Base-by-base conservation (phyloP, 2,329 filamentous ascomycete species). In the Fusarium sp. region DNA sequence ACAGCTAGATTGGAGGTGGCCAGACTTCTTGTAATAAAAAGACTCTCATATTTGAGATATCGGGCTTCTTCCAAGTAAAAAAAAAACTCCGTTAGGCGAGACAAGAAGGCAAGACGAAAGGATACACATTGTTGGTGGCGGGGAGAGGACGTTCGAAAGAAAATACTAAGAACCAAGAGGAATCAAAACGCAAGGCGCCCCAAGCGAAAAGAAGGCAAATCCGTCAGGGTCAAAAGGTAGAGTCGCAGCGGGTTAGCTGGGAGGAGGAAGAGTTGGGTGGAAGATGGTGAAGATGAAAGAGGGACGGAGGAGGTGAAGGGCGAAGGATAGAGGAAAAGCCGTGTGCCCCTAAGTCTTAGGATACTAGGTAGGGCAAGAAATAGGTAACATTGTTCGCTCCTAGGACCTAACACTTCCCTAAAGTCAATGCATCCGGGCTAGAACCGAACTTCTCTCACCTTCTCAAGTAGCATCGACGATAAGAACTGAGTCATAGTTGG, bases 401-500 rank as follows among this genome's bases (percentile, higher is more conserved):
- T 38, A 3, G 17, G 36, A n/a, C 17, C 36, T 38, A 38, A 38
- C 17, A n/a, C 36, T 38, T 38, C n/a, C 36, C 17, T 38, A 10
- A 38, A 38, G n/a, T 4, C 36, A 38, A n/a, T 8, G 36, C 17
- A 67, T 64, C 9, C 62, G 51, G n/a, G 58, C 62, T 12, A 69
- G 38, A 8, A 65, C 27, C 46, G 38, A n/a, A 8, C 69, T 69
- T 17, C 68, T 42, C n/a, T 59, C 40, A 1, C 51, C 4, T 62
- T 38, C 24, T 22, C 62, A 62, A 10, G 72, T 55, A 2, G 59
- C 70, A 46, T 74, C 69, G 5, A 59, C 59, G 16, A 72, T 68
- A 5, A 74, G 58, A 3, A 69, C 69, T 10, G 72, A 62, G n/a
- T 69, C 59, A 31, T 67, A 68, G 2, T 62, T 67, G 7, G 64